Conservation (phyloP, 768 basidiomycete genomes). For the Trametes meyenii region DNA sequence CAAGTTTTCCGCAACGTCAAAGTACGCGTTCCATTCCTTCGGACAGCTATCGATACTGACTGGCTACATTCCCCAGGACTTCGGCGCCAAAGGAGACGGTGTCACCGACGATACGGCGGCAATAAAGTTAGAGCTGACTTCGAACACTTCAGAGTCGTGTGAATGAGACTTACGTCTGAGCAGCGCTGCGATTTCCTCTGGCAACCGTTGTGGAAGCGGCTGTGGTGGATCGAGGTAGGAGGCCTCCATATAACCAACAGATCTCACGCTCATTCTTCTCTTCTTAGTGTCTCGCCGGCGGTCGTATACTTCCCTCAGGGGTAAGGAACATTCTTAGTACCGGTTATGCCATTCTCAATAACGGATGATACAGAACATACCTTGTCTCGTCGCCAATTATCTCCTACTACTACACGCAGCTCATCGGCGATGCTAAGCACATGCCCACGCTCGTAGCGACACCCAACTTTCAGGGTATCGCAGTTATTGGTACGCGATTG, state of each 20-base stretch:
- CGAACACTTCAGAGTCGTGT: background rate
- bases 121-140: slow-evolving; percentile 55
- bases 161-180: background rate
- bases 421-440: slow-evolving; percentile 72
- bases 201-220: slow-evolving; percentile 58
- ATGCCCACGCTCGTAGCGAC: slow-evolving; percentile 70
- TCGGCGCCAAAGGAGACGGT: slow-evolving; percentile 60
- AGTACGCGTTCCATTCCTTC: slow-evolving; percentile 13
- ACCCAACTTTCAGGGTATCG: slow-evolving; percentile 63
- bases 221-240: slow-evolving; percentile 60
- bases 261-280: background rate
- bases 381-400: slow-evolving; percentile 60
- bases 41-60: background rate
- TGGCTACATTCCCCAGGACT: slow-evolving; percentile 32
- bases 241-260: background rate
- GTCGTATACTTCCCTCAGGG: slow-evolving; percentile 76
- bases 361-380: slow-evolving; percentile 51
- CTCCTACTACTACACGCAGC: slow-evolving; percentile 74
- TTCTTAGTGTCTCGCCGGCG: slow-evolving; percentile 55
- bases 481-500: slow-evolving; percentile 63
- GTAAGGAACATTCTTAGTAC: slow-evolving; percentile 37
- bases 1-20: slow-evolving; percentile 79
- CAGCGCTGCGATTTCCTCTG: slow-evolving; percentile 66
- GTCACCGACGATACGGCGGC: slow-evolving; percentile 74
- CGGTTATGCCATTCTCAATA: background rate